Base-by-base conservation (phyloP, 1,284 basidiomycete genomes). In the Tilletia walkeri region DNA sequence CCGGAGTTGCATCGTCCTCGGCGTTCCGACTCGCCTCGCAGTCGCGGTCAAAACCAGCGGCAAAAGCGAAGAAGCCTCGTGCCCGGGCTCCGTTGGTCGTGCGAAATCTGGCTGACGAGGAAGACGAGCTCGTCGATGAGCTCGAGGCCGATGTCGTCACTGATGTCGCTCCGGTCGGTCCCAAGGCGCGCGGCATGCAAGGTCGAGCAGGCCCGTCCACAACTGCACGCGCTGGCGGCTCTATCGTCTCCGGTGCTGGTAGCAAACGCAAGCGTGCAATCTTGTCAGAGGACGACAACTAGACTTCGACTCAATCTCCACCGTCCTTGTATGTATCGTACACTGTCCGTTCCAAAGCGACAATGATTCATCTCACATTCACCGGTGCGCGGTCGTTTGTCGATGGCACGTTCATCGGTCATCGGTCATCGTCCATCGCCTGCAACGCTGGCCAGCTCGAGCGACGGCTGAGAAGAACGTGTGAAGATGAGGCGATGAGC, bases 131-230 rank as follows among this genome's bases (percentile, higher is more conserved):
- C 34, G 59, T 39, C 3, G 59, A 63, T 16, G 59, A 63, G 59
- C 59, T 63, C 30, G 59, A 63, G 16, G 59, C 16, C 38, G 36
- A 20, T 20, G 6, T 63, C 59, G 59, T 16, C 59, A 16, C 16
- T 34, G 4, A 34, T 18, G n/a, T 63, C 3, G 59, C 59, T 9
- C 59, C 59, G 59, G 59, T 63, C 9, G 59, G 59, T 18, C 16
- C 36, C 14, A 63, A 63, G 36, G 59, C 59, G 34, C 30, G 59
- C 30, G 59, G 59, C 16, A 63, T 63, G 59, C 59, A 63, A 41
- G 59, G 59, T 18, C 59, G 59, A 20, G 59, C 59, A 9, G 38
- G 59, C 16, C 9, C 12, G 2, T n/a, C 12, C 10, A 53, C 50
- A 6, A 3, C 50, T 53, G 18, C 50, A 7, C 16, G 10, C 2